These are phyloP conservation scores for Marchantia paleacea DNA, from an alignment of 225 moss, liverwort and hornwort species.

Conservation along the genomic window DNA sequence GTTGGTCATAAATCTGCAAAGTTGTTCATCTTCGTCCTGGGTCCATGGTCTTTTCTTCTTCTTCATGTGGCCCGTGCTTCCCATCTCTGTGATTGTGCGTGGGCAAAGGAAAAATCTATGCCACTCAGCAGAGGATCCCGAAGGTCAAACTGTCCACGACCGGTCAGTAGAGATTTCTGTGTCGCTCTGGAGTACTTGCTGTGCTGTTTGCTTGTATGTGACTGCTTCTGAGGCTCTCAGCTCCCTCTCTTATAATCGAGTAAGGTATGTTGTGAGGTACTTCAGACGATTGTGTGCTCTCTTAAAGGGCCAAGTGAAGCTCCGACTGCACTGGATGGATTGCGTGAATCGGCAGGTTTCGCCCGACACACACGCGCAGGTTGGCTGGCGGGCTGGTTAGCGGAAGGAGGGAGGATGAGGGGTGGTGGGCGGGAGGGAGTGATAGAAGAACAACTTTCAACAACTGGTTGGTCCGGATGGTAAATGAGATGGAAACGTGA, in stretches of 20 bases:
- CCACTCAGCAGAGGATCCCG: not conserved
- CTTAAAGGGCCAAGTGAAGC: constrained; percentile 8
- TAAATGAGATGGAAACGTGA: not conserved
- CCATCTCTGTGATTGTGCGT: not conserved
- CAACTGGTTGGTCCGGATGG: constrained; percentile 17
- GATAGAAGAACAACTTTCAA: constrained; percentile 3
- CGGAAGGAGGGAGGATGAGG: not conserved
- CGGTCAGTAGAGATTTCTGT: not conserved
- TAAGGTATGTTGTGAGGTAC: constrained; percentile 1
- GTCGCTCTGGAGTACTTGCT: not conserved
- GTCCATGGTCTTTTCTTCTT: constrained; percentile 31
- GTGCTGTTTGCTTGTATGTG: not conserved
- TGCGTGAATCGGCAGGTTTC: constrained; percentile 25
- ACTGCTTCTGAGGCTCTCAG: not conserved
- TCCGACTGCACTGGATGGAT: constrained; percentile 15
- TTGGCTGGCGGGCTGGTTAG: constrained; percentile 10
- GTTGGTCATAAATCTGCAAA: constrained; percentile 34
- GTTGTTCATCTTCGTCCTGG: constrained; percentile 31
- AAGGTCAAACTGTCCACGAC: constrained; percentile 2
- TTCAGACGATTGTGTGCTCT: constrained; percentile 12
- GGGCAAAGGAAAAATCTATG: not conserved
- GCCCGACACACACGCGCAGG: constrained; percentile 20
- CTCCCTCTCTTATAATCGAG: constrained; percentile 9
- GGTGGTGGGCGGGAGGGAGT: not conserved
- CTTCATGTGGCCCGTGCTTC: constrained; percentile 24